These are phyloP conservation scores for Penicillium glabrum DNA, from an alignment of 2,329 filamentous ascomycete species.

Conservation along the genomic window DNA sequence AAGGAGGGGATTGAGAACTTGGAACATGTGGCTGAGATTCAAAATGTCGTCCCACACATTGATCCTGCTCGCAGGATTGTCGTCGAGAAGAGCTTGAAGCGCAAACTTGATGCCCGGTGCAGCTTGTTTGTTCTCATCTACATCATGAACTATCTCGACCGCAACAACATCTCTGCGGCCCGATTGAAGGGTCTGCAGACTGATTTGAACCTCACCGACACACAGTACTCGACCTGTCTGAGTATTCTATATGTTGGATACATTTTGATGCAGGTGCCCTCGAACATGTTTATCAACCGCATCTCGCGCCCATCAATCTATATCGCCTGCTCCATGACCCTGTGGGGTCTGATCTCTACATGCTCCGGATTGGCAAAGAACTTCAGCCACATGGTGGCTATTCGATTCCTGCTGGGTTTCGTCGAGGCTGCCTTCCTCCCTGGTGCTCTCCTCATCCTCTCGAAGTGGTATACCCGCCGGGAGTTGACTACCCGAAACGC, in stretches of 20 bases:
- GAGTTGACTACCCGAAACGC: constrained; percentile 47
- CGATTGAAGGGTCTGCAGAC: constrained; percentile 40
- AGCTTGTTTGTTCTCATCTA: constrained; percentile 27
- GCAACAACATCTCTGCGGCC: constrained; percentile 44
- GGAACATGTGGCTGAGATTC: constrained; percentile 17
- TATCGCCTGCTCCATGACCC: constrained; percentile 48
- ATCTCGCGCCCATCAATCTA: constrained; percentile 47
- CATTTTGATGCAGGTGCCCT: constrained; percentile 48
- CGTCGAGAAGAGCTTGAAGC: constrained; percentile 28
- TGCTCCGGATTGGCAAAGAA: constrained; percentile 50
- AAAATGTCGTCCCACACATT: constrained; percentile 12
- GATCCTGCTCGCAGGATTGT: constrained; percentile 22
- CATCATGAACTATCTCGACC: constrained; percentile 40
- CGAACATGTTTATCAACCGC: constrained; percentile 48
- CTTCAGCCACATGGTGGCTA: constrained; percentile 35
- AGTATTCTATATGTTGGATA: constrained; percentile 48
- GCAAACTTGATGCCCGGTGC: constrained; percentile 29
- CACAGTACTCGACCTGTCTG: constrained; percentile 43
- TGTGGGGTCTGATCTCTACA: constrained; percentile 63
- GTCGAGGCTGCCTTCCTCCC: constrained; percentile 42
- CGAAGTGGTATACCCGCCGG: constrained; percentile 50
- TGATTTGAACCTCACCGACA: constrained; percentile 37
- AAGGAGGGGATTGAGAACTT: constrained; percentile 19
- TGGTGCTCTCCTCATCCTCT: constrained; percentile 41
- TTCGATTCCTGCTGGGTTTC: constrained; percentile 40